phyloP scores from a whole-genome alignment of 2,329 filamentous ascomycete genomes.

The Bipolaris oryzae region DNA sequence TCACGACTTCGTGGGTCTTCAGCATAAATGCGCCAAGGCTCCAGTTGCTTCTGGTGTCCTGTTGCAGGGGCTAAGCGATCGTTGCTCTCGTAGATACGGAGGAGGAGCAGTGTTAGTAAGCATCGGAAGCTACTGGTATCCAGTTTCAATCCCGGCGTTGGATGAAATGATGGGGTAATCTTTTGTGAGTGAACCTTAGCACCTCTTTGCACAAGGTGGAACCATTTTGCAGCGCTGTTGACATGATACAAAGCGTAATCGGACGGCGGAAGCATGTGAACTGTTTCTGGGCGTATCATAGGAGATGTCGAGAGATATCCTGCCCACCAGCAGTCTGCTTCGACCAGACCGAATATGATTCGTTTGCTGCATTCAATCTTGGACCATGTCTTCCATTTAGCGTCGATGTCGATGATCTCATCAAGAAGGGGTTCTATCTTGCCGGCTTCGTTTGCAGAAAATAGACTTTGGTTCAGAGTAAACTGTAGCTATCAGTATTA shows the following conservation, averaged over 20 bases:
- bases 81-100: constrained; percentile 44
- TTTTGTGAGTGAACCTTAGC: constrained; percentile 37
- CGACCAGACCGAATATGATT: constrained; percentile 55
- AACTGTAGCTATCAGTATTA: constrained; percentile 39
- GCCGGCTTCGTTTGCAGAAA: constrained; percentile 53
- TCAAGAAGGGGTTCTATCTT: constrained; percentile 51
- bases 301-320: constrained; percentile 56
- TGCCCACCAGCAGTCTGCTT: constrained; percentile 57
- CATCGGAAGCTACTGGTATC: constrained; percentile 39
- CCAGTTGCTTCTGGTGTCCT: constrained; percentile 37
- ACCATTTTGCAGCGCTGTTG: constrained; percentile 44
- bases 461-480: constrained; percentile 58
- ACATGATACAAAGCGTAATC: constrained; percentile 55
- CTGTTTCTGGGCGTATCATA: constrained; percentile 54
- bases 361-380: constrained; percentile 59
- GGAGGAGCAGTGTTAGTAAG: constrained; percentile 40
- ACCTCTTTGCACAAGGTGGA: constrained; percentile 39
- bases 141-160: constrained; percentile 41
- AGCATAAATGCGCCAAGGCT: constrained; percentile 53
- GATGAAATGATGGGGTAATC: constrained; percentile 44
- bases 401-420: constrained; percentile 52
- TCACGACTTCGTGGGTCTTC: constrained; percentile 55
- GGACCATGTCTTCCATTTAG: constrained; percentile 60
- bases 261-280: constrained; percentile 55
- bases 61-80: constrained; percentile 39